These are phyloP conservation scores for Botryotinia calthae DNA, from an alignment of 2,329 filamentous ascomycete species.

Conservation along the genomic window DNA sequence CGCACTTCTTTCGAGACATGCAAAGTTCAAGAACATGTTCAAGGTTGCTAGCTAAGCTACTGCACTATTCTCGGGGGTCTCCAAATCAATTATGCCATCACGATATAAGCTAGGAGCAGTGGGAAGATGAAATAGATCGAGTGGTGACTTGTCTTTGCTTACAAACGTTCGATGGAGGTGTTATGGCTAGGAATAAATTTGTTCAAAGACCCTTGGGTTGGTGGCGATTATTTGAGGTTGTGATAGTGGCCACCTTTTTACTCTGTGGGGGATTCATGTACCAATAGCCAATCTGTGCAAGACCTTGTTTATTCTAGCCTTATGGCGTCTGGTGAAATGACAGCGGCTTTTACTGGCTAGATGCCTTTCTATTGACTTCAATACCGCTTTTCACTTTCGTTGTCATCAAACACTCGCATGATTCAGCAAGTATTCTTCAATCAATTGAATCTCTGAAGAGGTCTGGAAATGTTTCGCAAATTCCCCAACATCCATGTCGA, in stretches of 20 bases:
- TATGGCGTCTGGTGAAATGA: neutral
- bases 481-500: neutral
- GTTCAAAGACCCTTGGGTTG: neutral
- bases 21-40: neutral
- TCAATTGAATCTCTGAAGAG: neutral
- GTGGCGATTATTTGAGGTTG: neutral
- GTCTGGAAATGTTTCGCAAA: neutral
- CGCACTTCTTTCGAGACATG: neutral
- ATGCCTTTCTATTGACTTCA: neutral
- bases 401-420: neutral
- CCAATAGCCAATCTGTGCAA: neutral
- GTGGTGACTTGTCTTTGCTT: neutral
- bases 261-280: neutral
- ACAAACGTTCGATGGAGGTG: neutral
- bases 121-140: neutral
- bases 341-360: neutral
- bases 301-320: neutral
- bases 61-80: neutral
- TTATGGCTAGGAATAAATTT: neutral
- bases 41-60: neutral
- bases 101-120: neutral
- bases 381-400: neutral
- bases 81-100: neutral
- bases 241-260: slow-evolving; percentile 1
- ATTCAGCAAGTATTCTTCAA: neutral